A percentile compares a stretch with the other conserved stretches of the same genome.
Conservation (phyloP, 768 basidiomycete genomes). For the Phanerochaete carnosa region DNA sequence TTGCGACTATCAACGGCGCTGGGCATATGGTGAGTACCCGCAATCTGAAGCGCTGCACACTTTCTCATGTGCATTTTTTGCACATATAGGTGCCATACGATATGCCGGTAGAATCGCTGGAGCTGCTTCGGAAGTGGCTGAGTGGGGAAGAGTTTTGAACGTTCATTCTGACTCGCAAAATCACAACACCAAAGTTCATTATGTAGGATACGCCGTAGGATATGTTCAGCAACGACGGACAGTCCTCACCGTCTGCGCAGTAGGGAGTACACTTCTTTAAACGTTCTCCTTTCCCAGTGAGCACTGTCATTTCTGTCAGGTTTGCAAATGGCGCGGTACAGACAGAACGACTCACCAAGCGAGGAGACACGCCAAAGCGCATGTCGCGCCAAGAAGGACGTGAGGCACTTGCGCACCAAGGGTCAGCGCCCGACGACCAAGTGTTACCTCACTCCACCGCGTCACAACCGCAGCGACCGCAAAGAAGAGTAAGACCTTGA, state of each 20-base stretch:
- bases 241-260: constrained; percentile 15
- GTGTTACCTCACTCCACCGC: constrained; percentile 20
- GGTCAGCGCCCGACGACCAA: constrained; percentile 14
- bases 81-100: constrained; percentile 57
- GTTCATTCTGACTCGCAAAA: not conserved
- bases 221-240: not conserved
- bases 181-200: not conserved
- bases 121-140: constrained; percentile 48
- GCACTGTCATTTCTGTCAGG: constrained; percentile 12
- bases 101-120: constrained; percentile 52
- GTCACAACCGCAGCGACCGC: constrained; percentile 20
- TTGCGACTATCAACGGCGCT: constrained; percentile 57
- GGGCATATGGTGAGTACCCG: constrained; percentile 61
- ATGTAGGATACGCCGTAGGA: no score
- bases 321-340: not conserved
- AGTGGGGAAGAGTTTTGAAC: constrained; percentile 20
- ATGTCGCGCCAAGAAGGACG: constrained; percentile 21
- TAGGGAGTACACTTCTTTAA: constrained; percentile 10
- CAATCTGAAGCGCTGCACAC: not conserved
- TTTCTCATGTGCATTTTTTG: not conserved
- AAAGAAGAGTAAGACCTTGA: constrained; percentile 23
- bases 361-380: constrained; percentile 19
- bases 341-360: constrained; percentile 22
- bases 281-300: constrained; percentile 20
- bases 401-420: constrained; percentile 26